These are phyloP conservation scores for Geotrichum aggregatum DNA, from an alignment of 1,139 yeast species.

Conservation along the genomic window DNA sequence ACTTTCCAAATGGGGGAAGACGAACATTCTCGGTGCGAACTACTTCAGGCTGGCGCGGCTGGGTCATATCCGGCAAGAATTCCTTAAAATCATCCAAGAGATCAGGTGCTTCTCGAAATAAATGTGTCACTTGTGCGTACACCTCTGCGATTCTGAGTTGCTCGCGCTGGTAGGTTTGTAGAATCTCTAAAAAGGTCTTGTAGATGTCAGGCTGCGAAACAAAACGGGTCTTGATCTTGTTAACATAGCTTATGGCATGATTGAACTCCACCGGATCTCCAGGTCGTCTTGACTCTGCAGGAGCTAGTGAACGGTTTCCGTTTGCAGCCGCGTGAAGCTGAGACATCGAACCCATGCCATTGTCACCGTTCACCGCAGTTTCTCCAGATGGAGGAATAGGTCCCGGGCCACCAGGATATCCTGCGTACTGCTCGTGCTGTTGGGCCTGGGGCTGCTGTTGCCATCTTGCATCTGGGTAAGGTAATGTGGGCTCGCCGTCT, in stretches of 20 bases:
- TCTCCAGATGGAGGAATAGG: not conserved
- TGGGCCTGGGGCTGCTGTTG: slow-evolving; percentile 9
- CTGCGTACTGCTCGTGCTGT: slow-evolving; percentile 11
- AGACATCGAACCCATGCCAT: slow-evolving; percentile 33
- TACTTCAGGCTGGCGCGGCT: slow-evolving; percentile 20
- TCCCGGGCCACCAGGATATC: slow-evolving; percentile 1
- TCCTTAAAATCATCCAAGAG: slow-evolving; percentile 90
- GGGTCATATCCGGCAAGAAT: slow-evolving; percentile 81
- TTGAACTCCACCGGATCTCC: slow-evolving; percentile 96
- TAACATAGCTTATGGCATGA: slow-evolving; percentile 94
- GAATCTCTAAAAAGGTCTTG: slow-evolving; percentile 87
- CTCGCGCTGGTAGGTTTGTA: slow-evolving; percentile 94
- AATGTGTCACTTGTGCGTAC: slow-evolving; percentile 82
- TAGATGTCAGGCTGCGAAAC: slow-evolving; percentile 93
- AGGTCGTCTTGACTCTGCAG: slow-evolving; percentile 29
- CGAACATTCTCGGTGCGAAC: slow-evolving; percentile 39
- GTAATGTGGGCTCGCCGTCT: slow-evolving; percentile 39
- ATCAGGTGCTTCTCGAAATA: slow-evolving; percentile 92
- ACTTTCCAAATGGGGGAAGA: slow-evolving; percentile 93
- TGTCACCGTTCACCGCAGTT: not conserved
- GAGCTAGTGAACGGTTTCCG: slow-evolving; percentile 29
- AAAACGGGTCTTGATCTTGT: slow-evolving; percentile 89
- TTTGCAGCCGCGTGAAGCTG: slow-evolving; percentile 44
- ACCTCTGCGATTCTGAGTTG: slow-evolving; percentile 94
- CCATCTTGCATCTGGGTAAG: slow-evolving; percentile 23